Conservation (phyloP, 140 eudicot species). For the Anethum foeniculum region DNA sequence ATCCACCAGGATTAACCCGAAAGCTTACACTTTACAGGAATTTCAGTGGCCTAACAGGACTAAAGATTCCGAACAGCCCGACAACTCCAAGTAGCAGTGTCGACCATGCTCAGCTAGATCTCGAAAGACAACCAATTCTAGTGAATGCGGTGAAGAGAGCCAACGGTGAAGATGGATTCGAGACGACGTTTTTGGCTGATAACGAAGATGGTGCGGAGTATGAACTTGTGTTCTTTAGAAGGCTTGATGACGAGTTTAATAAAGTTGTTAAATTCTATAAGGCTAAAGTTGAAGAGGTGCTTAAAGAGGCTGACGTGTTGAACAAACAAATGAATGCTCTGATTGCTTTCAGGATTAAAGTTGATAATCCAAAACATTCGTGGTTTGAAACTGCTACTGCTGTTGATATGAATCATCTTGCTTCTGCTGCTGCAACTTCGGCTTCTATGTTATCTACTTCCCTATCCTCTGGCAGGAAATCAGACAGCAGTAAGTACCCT, state of each 20-base stretch:
- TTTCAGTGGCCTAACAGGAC: not conserved
- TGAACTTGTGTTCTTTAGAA: slow-evolving; percentile 45
- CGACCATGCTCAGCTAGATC: slow-evolving; percentile 10
- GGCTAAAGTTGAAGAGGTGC: slow-evolving; percentile 39
- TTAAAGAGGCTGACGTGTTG: slow-evolving; percentile 40
- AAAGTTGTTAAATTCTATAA: slow-evolving; percentile 52
- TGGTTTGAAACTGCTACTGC: slow-evolving; percentile 1
- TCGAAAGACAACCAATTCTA: slow-evolving; percentile 46
- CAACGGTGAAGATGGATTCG: slow-evolving; percentile 28
- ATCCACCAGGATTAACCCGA: slow-evolving; percentile 15
- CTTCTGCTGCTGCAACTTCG: slow-evolving; percentile 10
- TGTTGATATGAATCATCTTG: slow-evolving; percentile 18
- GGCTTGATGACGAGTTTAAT: slow-evolving; percentile 61
- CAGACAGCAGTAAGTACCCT: slow-evolving; percentile 15
- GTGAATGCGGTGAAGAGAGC: slow-evolving; percentile 27
- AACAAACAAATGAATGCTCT: slow-evolving; percentile 69
- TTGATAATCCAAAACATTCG: slow-evolving; percentile 28
- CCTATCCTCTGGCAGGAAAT: not conserved
- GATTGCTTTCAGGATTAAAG: slow-evolving; percentile 46
- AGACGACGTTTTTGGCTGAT: slow-evolving; percentile 41
- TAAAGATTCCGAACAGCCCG: not conserved
- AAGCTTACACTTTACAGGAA: slow-evolving; percentile 30
- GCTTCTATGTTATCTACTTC: slow-evolving; percentile 2
- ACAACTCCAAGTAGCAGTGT: not conserved
- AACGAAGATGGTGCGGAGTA: slow-evolving; percentile 47